Percentiles rank a stretch among this genome's conserved stretches.
phyloP scores from a whole-genome alignment of 2,329 filamentous ascomycete species.

The Xylaria sp. region DNA sequence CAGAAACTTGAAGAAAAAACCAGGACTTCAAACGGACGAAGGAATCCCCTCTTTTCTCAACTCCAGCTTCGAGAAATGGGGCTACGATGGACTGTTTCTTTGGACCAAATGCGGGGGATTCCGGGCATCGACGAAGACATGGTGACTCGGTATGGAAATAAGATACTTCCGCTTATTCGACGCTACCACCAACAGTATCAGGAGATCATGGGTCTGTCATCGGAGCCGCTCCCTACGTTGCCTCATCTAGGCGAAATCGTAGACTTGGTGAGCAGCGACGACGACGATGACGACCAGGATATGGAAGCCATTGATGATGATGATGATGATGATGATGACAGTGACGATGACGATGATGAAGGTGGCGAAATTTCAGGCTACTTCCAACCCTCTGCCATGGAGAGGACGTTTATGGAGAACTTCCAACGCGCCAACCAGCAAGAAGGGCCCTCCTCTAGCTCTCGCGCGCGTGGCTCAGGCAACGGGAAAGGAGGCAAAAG shows the following conservation, averaged over 20 bases:
- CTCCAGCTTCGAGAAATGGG: slow-evolving; percentile 75
- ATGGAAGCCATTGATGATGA: slow-evolving; percentile 31
- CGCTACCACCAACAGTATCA: slow-evolving; percentile 53
- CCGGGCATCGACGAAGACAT: slow-evolving; percentile 66
- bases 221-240: slow-evolving; percentile 12
- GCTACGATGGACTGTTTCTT: slow-evolving; percentile 67
- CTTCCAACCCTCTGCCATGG: slow-evolving; percentile 45
- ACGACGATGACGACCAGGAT: slow-evolving; percentile 39
- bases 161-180: slow-evolving; percentile 65
- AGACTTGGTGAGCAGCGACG: slow-evolving; percentile 54
- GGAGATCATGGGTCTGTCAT: slow-evolving; percentile 53
- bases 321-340: slow-evolving; percentile 27
- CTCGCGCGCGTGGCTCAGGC: slow-evolving; percentile 28
- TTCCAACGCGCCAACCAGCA: slow-evolving; percentile 28
- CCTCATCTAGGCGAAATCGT: slow-evolving; percentile 44
- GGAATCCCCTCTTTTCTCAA: slow-evolving; percentile 70
- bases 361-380: slow-evolving; percentile 54
- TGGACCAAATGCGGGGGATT: slow-evolving; percentile 68
- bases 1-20: slow-evolving; percentile 65
- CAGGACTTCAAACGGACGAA: slow-evolving; percentile 62
- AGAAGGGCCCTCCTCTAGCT: slow-evolving; percentile 27
- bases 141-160: slow-evolving; percentile 65
- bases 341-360: slow-evolving; percentile 32
- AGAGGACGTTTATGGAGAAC: slow-evolving; percentile 41
- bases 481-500: slow-evolving; percentile 31